Percentiles rank a stretch among this genome's conserved stretches.
These are phyloP conservation scores for Chlorella sp. DNA, from an alignment of 139 green algal genomes.

Conservation along the genomic window DNA sequence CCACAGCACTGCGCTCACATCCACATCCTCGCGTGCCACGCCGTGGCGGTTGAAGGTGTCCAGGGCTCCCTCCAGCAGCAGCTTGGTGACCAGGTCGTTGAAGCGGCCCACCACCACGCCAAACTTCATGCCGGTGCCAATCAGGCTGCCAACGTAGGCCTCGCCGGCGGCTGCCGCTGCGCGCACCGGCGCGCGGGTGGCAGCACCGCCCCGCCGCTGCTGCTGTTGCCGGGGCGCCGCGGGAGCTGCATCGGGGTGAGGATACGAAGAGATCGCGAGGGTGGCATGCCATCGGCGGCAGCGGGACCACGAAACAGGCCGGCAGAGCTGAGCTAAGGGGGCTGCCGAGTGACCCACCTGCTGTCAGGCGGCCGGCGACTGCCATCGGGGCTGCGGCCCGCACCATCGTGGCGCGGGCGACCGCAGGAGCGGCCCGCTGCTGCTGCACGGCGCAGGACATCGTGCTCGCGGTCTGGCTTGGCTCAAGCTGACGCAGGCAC, in stretches of 20 bases:
- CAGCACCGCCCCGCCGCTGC: neutral
- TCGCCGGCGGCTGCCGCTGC: neutral
- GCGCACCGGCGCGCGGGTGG: neutral
- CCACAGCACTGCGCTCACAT: constrained; percentile 58
- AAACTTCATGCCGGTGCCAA: constrained; percentile 50
- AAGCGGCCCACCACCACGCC: constrained; percentile 91
- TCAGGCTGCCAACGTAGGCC: constrained; percentile 40
- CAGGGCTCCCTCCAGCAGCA: constrained; percentile 84
- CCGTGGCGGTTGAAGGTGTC: constrained; percentile 82
- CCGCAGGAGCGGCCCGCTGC: neutral
- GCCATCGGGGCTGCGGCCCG: neutral
- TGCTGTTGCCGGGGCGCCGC: constrained; percentile 4
- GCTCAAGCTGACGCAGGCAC: too few species aligned
- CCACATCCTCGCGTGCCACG: constrained; percentile 59
- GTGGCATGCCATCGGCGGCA: too few species aligned
- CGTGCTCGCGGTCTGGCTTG: neutral
- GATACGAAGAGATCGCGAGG: neutral
- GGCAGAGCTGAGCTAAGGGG: neutral
- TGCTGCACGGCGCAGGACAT: neutral
- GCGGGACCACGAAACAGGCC: neutral
- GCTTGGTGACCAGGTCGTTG: constrained; percentile 96
- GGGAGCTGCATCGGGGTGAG: neutral
- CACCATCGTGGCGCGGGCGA: neutral
- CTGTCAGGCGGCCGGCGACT: neutral
- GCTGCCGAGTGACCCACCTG: neutral